phyloP scores from a whole-genome alignment of 257 asterid genomes.

The Capsicum baccatum region DNA sequence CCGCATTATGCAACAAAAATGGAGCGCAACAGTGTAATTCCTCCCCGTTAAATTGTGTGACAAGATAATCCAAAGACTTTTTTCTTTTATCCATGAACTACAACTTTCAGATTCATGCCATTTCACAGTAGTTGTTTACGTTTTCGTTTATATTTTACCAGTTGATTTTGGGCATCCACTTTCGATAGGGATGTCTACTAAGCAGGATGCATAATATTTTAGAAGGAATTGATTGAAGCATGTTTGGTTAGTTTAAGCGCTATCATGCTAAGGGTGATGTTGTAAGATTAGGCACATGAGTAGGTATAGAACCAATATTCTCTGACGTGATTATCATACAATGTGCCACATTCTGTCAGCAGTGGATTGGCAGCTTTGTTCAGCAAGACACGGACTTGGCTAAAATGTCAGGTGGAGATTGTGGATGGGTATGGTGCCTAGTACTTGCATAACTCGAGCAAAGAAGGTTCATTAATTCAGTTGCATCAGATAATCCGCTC shows the following conservation, averaged over 20 bases:
- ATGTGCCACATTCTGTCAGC: conserved; percentile 14
- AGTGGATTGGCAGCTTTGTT: conserved; percentile 9
- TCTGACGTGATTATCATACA: background rate
- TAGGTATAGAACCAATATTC: background rate
- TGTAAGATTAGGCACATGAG: conserved; percentile 1
- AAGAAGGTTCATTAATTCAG: conserved; percentile 3
- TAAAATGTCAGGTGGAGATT: background rate
- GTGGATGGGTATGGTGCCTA: conserved; percentile 1
- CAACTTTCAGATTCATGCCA: background rate
- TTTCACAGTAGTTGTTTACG: background rate
- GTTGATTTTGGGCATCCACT: background rate
- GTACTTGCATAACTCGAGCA: conserved; percentile 2
- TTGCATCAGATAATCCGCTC: conserved; percentile 23
- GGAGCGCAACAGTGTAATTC: background rate
- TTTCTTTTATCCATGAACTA: background rate
- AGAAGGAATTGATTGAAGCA: background rate
- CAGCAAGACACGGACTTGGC: conserved; percentile 9
- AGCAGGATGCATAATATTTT: background rate
- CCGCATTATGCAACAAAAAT: no score
- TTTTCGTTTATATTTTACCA: background rate
- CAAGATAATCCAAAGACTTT: background rate
- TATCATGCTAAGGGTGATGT: background rate
- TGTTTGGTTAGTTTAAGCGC: background rate
- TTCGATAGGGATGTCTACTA: background rate
- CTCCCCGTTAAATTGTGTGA: conserved; percentile 16